Evolutionary conservation across 1,139 yeast species (phyloP).

Genomic region (Lodderomyces elongisporus): DNA sequence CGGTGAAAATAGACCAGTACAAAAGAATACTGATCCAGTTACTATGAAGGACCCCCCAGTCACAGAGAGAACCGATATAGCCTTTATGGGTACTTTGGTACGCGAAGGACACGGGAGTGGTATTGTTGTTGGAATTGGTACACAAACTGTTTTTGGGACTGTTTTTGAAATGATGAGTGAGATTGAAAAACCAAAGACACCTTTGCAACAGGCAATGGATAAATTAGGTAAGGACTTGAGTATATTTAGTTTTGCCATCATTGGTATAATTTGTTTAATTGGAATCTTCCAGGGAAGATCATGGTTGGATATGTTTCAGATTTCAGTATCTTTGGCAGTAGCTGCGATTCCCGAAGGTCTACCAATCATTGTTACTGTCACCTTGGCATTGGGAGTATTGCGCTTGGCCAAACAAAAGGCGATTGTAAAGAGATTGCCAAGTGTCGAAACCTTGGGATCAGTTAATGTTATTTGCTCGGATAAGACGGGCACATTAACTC

Average conservation of each 20-base stretch:
- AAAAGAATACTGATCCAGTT: slow-evolving; percentile 46
- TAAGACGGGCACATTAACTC: slow-evolving; percentile 92
- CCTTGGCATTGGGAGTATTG: slow-evolving; percentile 88
- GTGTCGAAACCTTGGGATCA: slow-evolving; percentile 93
- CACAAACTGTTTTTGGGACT: slow-evolving; percentile 83
- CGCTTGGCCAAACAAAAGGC: slow-evolving; percentile 94
- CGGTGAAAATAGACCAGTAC: slow-evolving; percentile 87
- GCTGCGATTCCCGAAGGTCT: slow-evolving; percentile 98
- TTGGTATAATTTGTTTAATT: slow-evolving; percentile 79
- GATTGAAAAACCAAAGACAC: slow-evolving; percentile 94
- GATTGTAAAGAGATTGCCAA: slow-evolving; percentile 86
- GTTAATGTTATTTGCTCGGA: slow-evolving; percentile 94
- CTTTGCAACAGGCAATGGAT: slow-evolving; percentile 91
- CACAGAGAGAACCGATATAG: slow-evolving; percentile 68
- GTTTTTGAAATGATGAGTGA: slow-evolving; percentile 90
- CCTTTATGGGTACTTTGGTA: slow-evolving; percentile 93
- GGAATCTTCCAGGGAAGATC: slow-evolving; percentile 88
- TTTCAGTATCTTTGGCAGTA: slow-evolving; percentile 91
- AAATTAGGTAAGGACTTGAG: slow-evolving; percentile 87
- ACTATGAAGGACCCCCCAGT: slow-evolving; percentile 36
- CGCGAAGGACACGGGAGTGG: slow-evolving; percentile 93
- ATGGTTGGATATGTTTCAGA: slow-evolving; percentile 96
- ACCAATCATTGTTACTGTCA: slow-evolving; percentile 94
- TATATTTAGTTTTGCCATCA: slow-evolving; percentile 72
- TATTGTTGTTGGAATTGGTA: slow-evolving; percentile 85